Percentiles rank a stretch among this genome's conserved stretches.
phyloP scores from a whole-genome alignment of 208 protist species.

The Ichthyophonus hoferi region DNA sequence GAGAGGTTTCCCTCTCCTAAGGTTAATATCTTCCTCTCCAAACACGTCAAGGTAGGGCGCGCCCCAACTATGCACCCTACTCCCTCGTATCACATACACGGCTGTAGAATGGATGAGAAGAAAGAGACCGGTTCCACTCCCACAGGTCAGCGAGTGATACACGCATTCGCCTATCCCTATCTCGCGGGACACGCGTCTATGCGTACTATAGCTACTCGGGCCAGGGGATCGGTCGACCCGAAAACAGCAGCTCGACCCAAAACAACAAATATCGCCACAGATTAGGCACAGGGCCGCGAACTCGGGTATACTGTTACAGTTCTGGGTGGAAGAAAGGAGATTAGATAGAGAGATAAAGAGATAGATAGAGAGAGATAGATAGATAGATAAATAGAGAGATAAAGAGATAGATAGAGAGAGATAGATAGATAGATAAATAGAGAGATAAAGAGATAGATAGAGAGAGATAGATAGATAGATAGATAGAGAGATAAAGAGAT shows the following conservation, averaged over 20 bases:
- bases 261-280: neutral
- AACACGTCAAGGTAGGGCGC: neutral
- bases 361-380: no score
- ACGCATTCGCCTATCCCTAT: neutral
- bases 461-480: no score
- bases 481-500: no score
- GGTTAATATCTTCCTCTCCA: neutral
- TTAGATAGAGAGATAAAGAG: no score
- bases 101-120: neutral
- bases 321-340: no score
- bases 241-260: neutral
- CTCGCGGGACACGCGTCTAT: neutral
- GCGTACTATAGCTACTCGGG: neutral
- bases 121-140: neutral
- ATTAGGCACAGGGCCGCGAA: neutral
- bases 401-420: no score
- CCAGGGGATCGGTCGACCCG: no score
- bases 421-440: no score
- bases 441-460: no score
- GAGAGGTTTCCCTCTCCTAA: neutral
- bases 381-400: no score
- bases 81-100: neutral
- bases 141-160: neutral
- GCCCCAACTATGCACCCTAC: neutral
- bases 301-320: neutral